phyloP scores from a whole-genome alignment of 2,329 filamentous ascomycete species.

The Nannizziopsis barbatae region DNA sequence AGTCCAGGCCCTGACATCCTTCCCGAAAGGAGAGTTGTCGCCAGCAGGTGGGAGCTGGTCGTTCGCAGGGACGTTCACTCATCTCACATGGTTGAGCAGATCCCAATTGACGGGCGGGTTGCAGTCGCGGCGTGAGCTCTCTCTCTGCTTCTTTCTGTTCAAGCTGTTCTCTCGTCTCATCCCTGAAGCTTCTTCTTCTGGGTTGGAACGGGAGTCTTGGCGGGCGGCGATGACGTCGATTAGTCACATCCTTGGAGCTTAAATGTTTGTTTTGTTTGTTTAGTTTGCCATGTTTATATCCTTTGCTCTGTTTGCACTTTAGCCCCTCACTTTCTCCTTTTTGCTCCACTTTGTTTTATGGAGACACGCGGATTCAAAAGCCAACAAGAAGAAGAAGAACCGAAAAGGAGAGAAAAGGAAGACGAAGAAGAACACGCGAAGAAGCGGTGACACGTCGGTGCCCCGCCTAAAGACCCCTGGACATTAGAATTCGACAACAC shows the following conservation, averaged over 20 bases:
- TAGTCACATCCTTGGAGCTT: not conserved
- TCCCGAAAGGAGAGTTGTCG: constrained; percentile 11
- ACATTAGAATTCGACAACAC: not conserved
- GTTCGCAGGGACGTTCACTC: constrained; percentile 10
- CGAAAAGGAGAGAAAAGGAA: too few species aligned
- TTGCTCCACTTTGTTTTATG: not conserved
- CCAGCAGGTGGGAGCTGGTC: constrained; percentile 12
- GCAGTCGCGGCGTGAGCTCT: too few species aligned
- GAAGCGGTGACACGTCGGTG: not conserved
- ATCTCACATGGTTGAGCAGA: constrained; percentile 13
- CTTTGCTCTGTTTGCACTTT: constrained; percentile 9
- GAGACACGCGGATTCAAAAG: not conserved
- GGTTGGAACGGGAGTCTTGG: too few species aligned
- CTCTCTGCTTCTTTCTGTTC: too few species aligned
- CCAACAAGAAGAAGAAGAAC: not conserved
- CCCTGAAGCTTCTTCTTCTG: not conserved
- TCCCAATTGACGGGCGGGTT: not conserved
- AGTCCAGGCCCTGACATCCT: constrained; percentile 31
- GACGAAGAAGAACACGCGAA: not conserved
- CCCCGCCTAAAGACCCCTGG: not conserved
- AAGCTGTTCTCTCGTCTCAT: not conserved
- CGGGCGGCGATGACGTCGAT: constrained; percentile 24
- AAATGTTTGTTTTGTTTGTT: constrained; percentile 2
- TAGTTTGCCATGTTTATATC: not conserved
- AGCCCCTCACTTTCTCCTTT: not conserved